Percentiles rank a stretch among this genome's conserved stretches.
Evolutionary conservation across 495 filamentous ascomycete genomes (phyloP).

Genomic region (Trichoderma reesei): DNA sequence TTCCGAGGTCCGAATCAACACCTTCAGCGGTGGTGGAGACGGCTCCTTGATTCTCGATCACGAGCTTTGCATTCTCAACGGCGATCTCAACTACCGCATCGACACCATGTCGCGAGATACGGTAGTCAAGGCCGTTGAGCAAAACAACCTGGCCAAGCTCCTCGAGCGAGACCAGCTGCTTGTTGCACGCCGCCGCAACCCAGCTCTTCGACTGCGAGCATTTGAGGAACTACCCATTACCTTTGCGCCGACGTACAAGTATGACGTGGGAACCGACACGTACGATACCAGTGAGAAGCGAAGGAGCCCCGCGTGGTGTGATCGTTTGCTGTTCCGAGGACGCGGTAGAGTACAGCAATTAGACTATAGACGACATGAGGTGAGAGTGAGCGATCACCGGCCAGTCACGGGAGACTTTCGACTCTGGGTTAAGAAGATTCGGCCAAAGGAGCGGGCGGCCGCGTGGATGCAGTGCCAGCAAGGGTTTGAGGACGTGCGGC

Average conservation of each 20-base stretch:
- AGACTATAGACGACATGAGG: slow-evolving; percentile 81
- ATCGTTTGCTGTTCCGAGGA: slow-evolving; percentile 81
- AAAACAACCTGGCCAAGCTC: slow-evolving; percentile 77
- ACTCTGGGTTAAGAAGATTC: slow-evolving; percentile 71
- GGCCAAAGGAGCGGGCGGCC: slow-evolving; percentile 48
- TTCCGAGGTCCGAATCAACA: slow-evolving; percentile 51
- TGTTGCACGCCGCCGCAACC: slow-evolving; percentile 74
- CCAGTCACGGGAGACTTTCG: slow-evolving; percentile 80
- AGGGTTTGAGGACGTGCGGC: slow-evolving; percentile 61
- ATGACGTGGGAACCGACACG: slow-evolving; percentile 86
- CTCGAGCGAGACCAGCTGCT: slow-evolving; percentile 90
- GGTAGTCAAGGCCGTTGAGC: slow-evolving; percentile 71
- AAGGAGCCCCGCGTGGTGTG: slow-evolving; percentile 94
- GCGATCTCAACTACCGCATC: slow-evolving; percentile 96
- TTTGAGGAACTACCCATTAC: slow-evolving; percentile 81
- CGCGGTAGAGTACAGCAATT: slow-evolving; percentile 73
- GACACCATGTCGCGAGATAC: slow-evolving; percentile 91
- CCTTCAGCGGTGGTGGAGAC: slow-evolving; percentile 82
- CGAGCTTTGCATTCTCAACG: slow-evolving; percentile 90
- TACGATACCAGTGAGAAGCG: slow-evolving; percentile 95
- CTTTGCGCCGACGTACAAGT: slow-evolving; percentile 96
- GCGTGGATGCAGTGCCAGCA: slow-evolving; percentile 63
- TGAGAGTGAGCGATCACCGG: slow-evolving; percentile 82
- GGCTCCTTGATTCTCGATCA: slow-evolving; percentile 95
- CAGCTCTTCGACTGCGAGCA: slow-evolving; percentile 73